Evolutionary conservation across 2,329 filamentous ascomycete genomes (phyloP).

Genomic region (Fonsecaea nubica): DNA sequence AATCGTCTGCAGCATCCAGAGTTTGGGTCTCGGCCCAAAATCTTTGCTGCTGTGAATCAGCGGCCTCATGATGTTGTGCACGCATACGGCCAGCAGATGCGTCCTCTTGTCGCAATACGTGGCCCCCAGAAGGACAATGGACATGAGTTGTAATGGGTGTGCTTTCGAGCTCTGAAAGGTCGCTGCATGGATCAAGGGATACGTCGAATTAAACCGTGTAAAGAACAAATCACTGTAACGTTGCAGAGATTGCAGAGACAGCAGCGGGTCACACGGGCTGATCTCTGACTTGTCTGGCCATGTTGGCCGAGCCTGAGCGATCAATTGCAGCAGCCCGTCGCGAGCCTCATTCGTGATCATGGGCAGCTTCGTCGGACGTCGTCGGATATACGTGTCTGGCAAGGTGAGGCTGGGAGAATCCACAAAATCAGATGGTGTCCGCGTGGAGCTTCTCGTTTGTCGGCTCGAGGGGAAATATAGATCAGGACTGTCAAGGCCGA

Average conservation of each 20-base stretch:
- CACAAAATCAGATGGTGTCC: no score
- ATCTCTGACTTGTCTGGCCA: constrained; percentile 57
- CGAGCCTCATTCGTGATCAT: no score
- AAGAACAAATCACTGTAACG: constrained; percentile 67
- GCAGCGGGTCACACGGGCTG: constrained; percentile 58
- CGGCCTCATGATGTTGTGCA: constrained; percentile 66
- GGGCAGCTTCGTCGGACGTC: no score
- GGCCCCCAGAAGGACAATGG: constrained; percentile 65
- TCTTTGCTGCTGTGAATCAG: constrained; percentile 65
- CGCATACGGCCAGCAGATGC: constrained; percentile 66
- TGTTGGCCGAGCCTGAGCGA: constrained; percentile 58
- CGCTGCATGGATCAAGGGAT: constrained; percentile 65
- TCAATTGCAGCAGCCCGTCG: constrained; percentile 53
- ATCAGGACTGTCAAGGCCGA: no score
- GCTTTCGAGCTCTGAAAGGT: constrained; percentile 61
- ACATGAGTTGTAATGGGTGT: constrained; percentile 61
- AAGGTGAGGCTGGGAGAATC: no score
- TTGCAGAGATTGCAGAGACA: constrained; percentile 61
- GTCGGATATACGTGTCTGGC: no score
- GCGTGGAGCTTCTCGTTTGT: no score
- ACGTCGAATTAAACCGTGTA: constrained; percentile 65
- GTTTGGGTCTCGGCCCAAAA: constrained; percentile 64
- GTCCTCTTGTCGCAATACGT: constrained; percentile 66
- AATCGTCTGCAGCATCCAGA: constrained; percentile 68
- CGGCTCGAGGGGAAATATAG: no score